Percentiles rank a stretch among this genome's conserved stretches.
Evolutionary conservation across 345 rosid species (phyloP).

Genomic region (Crucihimalaya himalaica): DNA sequence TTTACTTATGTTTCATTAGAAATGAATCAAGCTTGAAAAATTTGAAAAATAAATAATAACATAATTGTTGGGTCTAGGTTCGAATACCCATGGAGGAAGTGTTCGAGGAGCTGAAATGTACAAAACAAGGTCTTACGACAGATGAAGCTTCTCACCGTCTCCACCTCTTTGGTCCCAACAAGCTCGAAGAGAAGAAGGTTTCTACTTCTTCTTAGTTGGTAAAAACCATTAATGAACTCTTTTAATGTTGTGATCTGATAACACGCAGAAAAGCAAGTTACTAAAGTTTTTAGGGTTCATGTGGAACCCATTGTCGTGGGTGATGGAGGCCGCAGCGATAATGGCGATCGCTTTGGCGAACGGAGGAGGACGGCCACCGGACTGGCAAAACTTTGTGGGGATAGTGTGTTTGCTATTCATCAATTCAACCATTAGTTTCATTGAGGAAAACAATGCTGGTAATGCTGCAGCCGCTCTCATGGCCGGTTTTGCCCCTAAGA

Average conservation of each 20-base stretch:
- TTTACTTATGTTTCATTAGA: background rate
- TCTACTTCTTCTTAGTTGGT: background rate
- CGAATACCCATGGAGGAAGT: conserved; percentile 84
- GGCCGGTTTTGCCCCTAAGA: conserved; percentile 94
- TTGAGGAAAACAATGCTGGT: conserved; percentile 92
- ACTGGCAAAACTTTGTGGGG: conserved; percentile 95
- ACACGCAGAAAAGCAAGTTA: conserved; percentile 69
- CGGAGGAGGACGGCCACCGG: conserved; percentile 78
- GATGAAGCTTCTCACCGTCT: conserved; percentile 77
- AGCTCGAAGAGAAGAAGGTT: conserved; percentile 90
- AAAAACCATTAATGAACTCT: background rate
- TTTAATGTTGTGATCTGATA: background rate
- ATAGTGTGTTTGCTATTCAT: conserved; percentile 66
- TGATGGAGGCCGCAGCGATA: conserved; percentile 92
- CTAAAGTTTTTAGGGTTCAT: conserved; percentile 90
- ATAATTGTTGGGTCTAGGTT: conserved; percentile 14
- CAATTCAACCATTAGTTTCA: conserved; percentile 93
- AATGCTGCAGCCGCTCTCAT: conserved; percentile 95
- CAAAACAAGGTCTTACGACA: conserved; percentile 54
- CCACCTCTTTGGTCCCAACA: conserved; percentile 85
- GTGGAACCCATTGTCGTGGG: conserved; percentile 99
- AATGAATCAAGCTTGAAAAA: background rate
- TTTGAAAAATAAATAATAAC: background rate
- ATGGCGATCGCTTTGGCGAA: conserved; percentile 88
- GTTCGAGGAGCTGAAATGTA: conserved; percentile 61